A percentile compares a stretch with the other conserved stretches of the same genome.
These are phyloP conservation scores for Paramarasmius palmivorus DNA, from an alignment of 1,284 basidiomycete genomes.

Conservation along the genomic window DNA sequence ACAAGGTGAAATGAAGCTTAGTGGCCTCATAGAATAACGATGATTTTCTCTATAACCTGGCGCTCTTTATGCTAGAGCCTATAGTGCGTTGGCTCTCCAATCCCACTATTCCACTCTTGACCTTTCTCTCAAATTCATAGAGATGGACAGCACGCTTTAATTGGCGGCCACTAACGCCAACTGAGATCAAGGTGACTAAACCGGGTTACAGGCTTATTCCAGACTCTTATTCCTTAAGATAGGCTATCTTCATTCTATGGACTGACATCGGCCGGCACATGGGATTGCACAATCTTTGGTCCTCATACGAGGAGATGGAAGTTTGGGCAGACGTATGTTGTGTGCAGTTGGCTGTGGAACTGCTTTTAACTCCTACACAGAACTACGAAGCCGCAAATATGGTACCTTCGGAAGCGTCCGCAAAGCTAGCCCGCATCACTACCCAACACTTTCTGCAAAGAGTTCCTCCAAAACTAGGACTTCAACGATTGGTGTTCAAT, in stretches of 20 bases:
- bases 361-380: neutral
- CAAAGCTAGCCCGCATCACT: neutral
- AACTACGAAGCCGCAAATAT: slow-evolving; percentile 7
- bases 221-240: neutral
- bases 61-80: slow-evolving; percentile 9
- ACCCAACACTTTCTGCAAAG: slow-evolving; percentile 1
- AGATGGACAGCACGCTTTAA: slow-evolving; percentile 7
- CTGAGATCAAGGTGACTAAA: slow-evolving; percentile 1
- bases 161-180: slow-evolving; percentile 6
- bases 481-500: slow-evolving; percentile 1
- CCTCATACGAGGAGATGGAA: slow-evolving; percentile 9
- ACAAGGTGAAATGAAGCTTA: too few relatives aligned
- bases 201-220: neutral
- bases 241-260: slow-evolving; percentile 11
- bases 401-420: slow-evolving; percentile 1
- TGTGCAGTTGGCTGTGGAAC: neutral
- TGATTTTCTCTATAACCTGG: slow-evolving; percentile 8
- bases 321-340: slow-evolving; percentile 5
- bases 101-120: neutral
- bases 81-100: neutral
- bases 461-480: neutral
- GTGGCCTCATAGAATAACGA: slow-evolving; percentile 11
- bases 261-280: slow-evolving; percentile 7
- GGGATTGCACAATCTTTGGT: slow-evolving; percentile 10
- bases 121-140: neutral